phyloP scores from a whole-genome alignment of 2,329 filamentous ascomycete species.

The Teratosphaeria pseudoeucalypti region DNA sequence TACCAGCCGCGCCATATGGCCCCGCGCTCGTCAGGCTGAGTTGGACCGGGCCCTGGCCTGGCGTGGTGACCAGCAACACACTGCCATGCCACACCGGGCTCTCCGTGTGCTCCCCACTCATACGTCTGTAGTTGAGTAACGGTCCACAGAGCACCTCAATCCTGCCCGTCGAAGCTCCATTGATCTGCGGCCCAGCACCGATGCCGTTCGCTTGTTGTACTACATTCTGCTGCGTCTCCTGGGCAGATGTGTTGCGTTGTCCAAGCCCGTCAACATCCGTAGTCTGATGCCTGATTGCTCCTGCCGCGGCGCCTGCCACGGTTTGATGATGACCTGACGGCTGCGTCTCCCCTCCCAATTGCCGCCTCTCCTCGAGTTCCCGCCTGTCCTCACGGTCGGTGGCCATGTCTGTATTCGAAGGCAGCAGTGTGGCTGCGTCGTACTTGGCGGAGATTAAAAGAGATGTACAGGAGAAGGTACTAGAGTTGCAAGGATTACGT shows the following conservation, averaged over 20 bases:
- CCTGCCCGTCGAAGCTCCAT: conserved; percentile 27
- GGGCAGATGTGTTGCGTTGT: not conserved
- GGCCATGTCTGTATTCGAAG: not conserved
- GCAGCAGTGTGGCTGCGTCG: not conserved
- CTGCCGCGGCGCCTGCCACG: conserved; percentile 1
- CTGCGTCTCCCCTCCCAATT: not conserved
- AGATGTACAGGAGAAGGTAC: too few relatives aligned
- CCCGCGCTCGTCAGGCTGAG: conserved; percentile 50
- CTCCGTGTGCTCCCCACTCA: conserved; percentile 44
- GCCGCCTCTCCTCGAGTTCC: not conserved
- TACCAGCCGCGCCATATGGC: conserved; percentile 24
- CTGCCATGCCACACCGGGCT: conserved; percentile 66
- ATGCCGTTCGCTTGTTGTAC: conserved; percentile 23
- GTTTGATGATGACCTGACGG: not conserved
- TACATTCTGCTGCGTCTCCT: conserved; percentile 2
- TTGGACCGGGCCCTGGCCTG: conserved; percentile 52
- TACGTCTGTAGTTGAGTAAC: conserved; percentile 66
- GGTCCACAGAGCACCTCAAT: conserved; percentile 60
- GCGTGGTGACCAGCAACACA: conserved; percentile 69
- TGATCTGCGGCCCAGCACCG: conserved; percentile 33
- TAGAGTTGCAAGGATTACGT: not conserved
- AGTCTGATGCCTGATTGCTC: not conserved
- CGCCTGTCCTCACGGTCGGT: not conserved
- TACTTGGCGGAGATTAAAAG: not conserved
- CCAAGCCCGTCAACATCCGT: not conserved